Percentiles rank a stretch among this genome's conserved stretches.
phyloP scores from a whole-genome alignment of 202 grass and related monocot species.

The Elaeis oleifera region DNA sequence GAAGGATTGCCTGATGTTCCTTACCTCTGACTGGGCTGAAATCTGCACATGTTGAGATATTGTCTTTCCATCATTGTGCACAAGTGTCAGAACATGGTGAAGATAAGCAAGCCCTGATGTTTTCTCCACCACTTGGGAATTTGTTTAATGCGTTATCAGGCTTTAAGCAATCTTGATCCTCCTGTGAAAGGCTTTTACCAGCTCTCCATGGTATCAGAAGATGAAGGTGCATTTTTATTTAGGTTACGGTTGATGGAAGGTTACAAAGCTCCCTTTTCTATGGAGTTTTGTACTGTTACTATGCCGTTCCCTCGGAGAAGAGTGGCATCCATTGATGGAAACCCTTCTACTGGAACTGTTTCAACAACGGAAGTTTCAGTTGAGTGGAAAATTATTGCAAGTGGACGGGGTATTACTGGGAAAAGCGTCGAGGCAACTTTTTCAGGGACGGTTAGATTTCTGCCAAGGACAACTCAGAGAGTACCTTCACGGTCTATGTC shows the following conservation, averaged over 20 bases:
- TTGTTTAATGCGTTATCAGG: conserved; percentile 78
- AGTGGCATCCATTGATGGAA: conserved; percentile 80
- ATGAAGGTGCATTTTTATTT: conserved; percentile 90
- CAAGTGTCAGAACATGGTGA: conserved; percentile 66
- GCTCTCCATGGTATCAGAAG: conserved; percentile 88
- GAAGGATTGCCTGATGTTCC: conserved; percentile 96
- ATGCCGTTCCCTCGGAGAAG: conserved; percentile 93
- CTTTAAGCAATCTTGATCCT: conserved; percentile 40
- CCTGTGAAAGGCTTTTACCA: conserved; percentile 98
- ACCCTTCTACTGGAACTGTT: conserved; percentile 77
- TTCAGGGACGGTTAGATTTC: conserved; percentile 76
- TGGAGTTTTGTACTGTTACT: conserved; percentile 89
- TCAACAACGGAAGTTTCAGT: conserved; percentile 77
- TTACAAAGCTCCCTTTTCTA: conserved; percentile 71
- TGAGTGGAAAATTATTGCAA: conserved; percentile 94
- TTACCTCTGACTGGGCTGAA: conserved; percentile 66
- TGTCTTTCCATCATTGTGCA: conserved; percentile 86
- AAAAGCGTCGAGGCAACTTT: conserved; percentile 86
- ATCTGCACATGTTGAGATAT: conserved; percentile 50
- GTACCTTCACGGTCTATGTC: conserved; percentile 42
- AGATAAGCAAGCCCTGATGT: conserved; percentile 76
- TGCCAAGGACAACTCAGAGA: conserved; percentile 46
- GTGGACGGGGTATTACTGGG: conserved; percentile 58
- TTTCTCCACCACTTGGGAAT: conserved; percentile 80
- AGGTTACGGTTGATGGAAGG: conserved; percentile 87